Percentiles rank a stretch among this genome's conserved stretches.
Evolutionary conservation across 176 grass and related monocot species (phyloP).

Genomic region (Themeda triandra): DNA sequence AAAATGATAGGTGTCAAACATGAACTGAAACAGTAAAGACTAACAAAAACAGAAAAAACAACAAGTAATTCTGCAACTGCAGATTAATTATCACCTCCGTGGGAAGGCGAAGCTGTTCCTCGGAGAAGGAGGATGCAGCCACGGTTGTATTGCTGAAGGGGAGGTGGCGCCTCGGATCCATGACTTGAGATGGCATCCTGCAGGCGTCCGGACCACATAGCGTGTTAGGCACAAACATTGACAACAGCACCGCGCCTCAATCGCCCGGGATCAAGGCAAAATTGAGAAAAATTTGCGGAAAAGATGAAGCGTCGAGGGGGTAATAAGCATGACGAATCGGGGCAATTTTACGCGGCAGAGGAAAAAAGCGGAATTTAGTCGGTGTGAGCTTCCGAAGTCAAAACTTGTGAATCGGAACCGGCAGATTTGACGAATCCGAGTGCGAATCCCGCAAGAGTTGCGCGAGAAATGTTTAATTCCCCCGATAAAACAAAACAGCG

Average conservation of each 20-base stretch:
- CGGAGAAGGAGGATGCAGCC: conserved; percentile 59
- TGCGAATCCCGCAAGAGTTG: neutral
- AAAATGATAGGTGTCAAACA: conserved; percentile 1
- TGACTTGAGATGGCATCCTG: conserved; percentile 67
- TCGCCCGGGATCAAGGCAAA: conserved; percentile 27
- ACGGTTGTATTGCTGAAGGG: conserved; percentile 32
- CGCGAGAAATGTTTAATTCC: conserved; percentile 25
- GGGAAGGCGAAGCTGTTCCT: conserved; percentile 63
- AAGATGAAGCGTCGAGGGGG: neutral
- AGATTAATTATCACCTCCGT: conserved; percentile 48
- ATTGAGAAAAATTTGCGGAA: neutral
- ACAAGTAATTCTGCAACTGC: neutral
- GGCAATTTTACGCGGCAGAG: neutral
- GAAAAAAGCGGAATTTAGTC: neutral
- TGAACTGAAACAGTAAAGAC: neutral
- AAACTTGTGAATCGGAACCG: conserved; percentile 14
- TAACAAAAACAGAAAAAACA: conserved; percentile 23
- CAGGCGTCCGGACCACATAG: neutral
- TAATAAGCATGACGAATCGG: neutral
- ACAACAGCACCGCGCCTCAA: neutral
- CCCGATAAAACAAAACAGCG: conserved; percentile 18
- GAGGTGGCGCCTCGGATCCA: conserved; percentile 66
- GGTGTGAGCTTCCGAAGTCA: conserved; percentile 18
- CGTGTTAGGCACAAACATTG: conserved; percentile 5
- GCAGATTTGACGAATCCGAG: conserved; percentile 25